Evolutionary conservation across 1,139 yeast genomes (phyloP).

Genomic region (Candida sp.): DNA sequence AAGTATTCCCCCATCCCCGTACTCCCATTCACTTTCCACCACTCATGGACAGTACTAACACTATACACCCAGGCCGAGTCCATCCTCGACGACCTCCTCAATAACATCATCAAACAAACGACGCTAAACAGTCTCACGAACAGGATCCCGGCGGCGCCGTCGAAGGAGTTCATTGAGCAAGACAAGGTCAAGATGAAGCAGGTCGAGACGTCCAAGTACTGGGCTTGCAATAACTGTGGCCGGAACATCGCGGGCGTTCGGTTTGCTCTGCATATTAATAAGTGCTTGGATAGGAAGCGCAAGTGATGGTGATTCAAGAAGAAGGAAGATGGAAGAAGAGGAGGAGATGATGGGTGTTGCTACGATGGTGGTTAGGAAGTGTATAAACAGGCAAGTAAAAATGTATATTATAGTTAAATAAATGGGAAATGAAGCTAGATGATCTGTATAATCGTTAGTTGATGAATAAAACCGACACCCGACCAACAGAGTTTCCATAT

Average conservation of each 20-base stretch:
- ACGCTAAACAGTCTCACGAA: conserved; percentile 32
- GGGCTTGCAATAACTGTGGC: conserved; percentile 80
- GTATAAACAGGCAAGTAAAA: too few relatives aligned
- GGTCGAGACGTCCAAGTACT: conserved; percentile 54
- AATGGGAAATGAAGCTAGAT: too few relatives aligned
- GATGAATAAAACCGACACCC: too few relatives aligned
- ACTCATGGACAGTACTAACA: not conserved
- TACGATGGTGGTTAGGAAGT: too few relatives aligned
- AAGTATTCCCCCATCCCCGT: conserved; percentile 9
- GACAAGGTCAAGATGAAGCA: conserved; percentile 44
- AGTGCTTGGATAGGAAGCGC: conserved; percentile 65
- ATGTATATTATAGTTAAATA: too few relatives aligned
- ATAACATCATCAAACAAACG: conserved; percentile 38
- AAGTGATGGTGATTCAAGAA: too few relatives aligned
- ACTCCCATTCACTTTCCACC: not conserved
- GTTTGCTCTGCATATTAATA: conserved; percentile 90
- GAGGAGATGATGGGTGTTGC: too few relatives aligned
- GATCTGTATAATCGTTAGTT: too few relatives aligned
- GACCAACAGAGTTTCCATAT: too few relatives aligned
- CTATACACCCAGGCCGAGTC: conserved; percentile 29
- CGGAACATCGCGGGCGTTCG: conserved; percentile 90
- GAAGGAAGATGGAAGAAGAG: too few relatives aligned
- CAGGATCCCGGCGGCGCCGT: conserved; percentile 25
- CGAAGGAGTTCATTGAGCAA: conserved; percentile 45
- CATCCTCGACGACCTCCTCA: conserved; percentile 36